These are phyloP conservation scores for Saccharomycopsis guyanensis DNA, from an alignment of 805 yeast species.

Conservation along the genomic window DNA sequence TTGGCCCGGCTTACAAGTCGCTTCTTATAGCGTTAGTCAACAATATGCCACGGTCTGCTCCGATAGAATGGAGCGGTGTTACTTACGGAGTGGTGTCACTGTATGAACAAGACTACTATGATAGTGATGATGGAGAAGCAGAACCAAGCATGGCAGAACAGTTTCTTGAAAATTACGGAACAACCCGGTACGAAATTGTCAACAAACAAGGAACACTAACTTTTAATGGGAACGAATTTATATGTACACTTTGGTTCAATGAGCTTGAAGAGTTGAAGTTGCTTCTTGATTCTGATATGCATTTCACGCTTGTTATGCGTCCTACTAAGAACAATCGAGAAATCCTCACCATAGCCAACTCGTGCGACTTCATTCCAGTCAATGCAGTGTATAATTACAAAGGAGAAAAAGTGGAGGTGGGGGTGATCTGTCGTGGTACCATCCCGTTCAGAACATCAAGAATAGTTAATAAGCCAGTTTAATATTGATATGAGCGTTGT, in stretches of 20 bases:
- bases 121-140: constrained; percentile 27
- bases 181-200: background rate
- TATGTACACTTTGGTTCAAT: constrained; percentile 7
- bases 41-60: constrained; percentile 55
- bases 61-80: constrained; percentile 71
- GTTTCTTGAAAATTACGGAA: background rate
- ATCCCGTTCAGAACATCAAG: too few relatives aligned
- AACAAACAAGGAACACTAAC: constrained; percentile 4
- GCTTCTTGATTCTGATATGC: constrained; percentile 1
- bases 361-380: constrained; percentile 18
- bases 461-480: too few relatives aligned
- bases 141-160: constrained; percentile 22
- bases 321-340: background rate
- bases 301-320: constrained; percentile 7
- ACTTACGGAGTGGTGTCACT: constrained; percentile 34
- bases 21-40: constrained; percentile 48
- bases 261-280: background rate
- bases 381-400: constrained; percentile 7
- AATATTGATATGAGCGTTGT: too few relatives aligned
- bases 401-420: constrained; percentile 15
- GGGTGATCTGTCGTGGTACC: constrained; percentile 13
- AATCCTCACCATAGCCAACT: background rate
- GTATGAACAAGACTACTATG: constrained; percentile 34
- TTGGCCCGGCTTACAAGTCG: constrained; percentile 19
- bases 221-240: constrained; percentile 13